phyloP scores from a whole-genome alignment of 1,284 basidiomycete genomes.

The Ceratorhiza oryzae-sativae region DNA sequence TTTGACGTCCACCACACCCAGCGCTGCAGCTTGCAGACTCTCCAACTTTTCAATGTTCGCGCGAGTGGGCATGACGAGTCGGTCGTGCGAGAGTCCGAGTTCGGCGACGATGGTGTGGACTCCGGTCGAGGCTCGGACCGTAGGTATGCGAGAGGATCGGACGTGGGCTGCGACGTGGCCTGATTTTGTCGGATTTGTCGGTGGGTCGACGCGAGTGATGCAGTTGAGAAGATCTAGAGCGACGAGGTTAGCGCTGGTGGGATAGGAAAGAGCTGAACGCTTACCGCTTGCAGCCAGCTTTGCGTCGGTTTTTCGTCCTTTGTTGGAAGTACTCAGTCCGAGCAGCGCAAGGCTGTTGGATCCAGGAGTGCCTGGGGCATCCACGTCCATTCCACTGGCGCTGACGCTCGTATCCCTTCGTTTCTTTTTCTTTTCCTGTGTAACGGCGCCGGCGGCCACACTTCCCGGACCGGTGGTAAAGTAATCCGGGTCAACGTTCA shows the following conservation, averaged over 20 bases:
- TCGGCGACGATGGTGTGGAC: slow-evolving; percentile 78
- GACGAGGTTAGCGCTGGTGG: background rate
- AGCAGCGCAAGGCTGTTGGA: slow-evolving; percentile 39
- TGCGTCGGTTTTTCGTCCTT: slow-evolving; percentile 34
- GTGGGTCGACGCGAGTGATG: slow-evolving; percentile 73
- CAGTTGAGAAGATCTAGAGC: slow-evolving; percentile 72
- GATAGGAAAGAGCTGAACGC: background rate
- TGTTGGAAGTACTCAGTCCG: slow-evolving; percentile 34
- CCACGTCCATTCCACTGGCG: slow-evolving; percentile 49
- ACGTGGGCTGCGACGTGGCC: slow-evolving; percentile 79
- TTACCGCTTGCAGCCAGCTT: slow-evolving; percentile 39
- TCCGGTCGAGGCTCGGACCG: slow-evolving; percentile 75
- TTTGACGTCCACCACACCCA: slow-evolving; percentile 83
- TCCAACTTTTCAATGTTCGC: slow-evolving; percentile 79
- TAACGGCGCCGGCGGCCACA: slow-evolving; percentile 50
- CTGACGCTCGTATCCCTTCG: slow-evolving; percentile 52
- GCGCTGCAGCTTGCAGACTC: slow-evolving; percentile 71
- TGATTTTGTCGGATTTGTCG: slow-evolving; percentile 64
- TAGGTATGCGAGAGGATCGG: slow-evolving; percentile 82
- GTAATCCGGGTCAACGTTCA: slow-evolving; percentile 54
- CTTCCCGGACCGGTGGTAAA: slow-evolving; percentile 27
- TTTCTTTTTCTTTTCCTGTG: slow-evolving; percentile 61
- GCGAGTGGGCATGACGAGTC: slow-evolving; percentile 90
- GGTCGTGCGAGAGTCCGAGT: slow-evolving; percentile 72
- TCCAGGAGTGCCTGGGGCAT: slow-evolving; percentile 43